Evolutionary conservation across 495 filamentous ascomycete species (phyloP), one percentile per base, ranked within the genome.

Genomic region (Ascobolus immersus): DNA sequence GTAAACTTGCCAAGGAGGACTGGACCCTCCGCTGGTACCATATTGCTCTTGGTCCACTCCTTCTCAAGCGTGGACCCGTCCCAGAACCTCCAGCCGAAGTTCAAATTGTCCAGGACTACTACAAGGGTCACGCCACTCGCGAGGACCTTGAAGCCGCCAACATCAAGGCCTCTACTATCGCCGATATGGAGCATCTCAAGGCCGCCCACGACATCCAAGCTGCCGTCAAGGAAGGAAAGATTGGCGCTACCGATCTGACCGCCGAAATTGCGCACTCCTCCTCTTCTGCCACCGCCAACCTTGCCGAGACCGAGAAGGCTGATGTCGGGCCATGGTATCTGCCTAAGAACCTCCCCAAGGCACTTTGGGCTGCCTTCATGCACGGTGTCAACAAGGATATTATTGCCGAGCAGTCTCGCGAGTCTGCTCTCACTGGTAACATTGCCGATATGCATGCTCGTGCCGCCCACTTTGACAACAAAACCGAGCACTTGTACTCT

Each of bases 401-500:
- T 18, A 47, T 73, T 40, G 52, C 57, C 26, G 38, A 51, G 34
- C 54, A 62, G 42, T 35, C 31, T 5, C 55, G 60, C 35, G 42
- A 50, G 29, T 57, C 53, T 4, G 38, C 48, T 39, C 63, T 71
- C 10, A 44, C 62, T 21, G 65, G 70, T 3, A 44, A 58, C 34
- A 48, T 74, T 37, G 53, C 59, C 13, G 59, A 63, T 26, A 59
- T 66, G 28, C 64, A 71, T 43, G 65, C 69, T 31, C 62, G 61
- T 18, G 70, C 67, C 15, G 52, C 55, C 22, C 69, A 74, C 47
- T 80, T 70, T 53, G 64, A 73, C 53, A 77, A 79, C 54, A 63
- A 69, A 44, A 69, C 71, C 50, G 75, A 81, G 53, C 67, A 78
- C 55, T 62, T 64, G 21, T 80, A 71, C 54, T 72, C 72, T n/a